Evolutionary conservation across 805 yeast species (phyloP).

Genomic region (Cyberlindnera xylosilytica): DNA sequence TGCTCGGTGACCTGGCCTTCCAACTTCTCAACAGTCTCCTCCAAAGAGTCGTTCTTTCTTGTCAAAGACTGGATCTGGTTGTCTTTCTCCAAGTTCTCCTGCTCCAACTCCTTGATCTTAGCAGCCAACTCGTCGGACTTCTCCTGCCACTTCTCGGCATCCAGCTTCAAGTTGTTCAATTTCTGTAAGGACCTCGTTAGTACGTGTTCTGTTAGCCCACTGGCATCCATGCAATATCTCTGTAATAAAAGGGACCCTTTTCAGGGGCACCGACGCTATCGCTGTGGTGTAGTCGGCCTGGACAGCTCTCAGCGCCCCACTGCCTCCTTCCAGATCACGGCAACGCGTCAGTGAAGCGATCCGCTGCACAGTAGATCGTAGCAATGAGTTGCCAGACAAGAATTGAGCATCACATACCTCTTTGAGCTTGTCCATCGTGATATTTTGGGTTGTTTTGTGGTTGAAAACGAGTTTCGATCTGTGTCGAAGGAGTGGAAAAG

Average conservation of each 20-base stretch:
- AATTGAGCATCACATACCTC: constrained; percentile 17
- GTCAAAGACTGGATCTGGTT: constrained; percentile 91
- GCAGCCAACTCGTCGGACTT: constrained; percentile 84
- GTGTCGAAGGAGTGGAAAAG: constrained; percentile 1
- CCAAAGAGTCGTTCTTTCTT: constrained; percentile 87
- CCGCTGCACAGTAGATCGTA: not conserved
- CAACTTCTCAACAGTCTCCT: constrained; percentile 70
- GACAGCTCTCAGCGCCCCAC: not conserved
- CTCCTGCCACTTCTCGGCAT: constrained; percentile 97
- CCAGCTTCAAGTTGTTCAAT: constrained; percentile 84
- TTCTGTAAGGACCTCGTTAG: constrained; percentile 49
- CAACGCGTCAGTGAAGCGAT: not conserved
- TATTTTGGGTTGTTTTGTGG: not conserved
- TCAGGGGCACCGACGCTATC: no score
- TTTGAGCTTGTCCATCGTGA: constrained; percentile 25
- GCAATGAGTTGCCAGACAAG: not conserved
- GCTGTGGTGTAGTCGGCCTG: not conserved
- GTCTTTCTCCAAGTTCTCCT: constrained; percentile 87
- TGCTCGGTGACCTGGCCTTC: constrained; percentile 71
- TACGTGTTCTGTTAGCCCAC: no score
- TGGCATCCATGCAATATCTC: no score
- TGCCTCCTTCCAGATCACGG: constrained; percentile 2
- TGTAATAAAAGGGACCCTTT: no score
- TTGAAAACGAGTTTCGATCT: not conserved
- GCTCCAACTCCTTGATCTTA: constrained; percentile 86